These are phyloP conservation scores for Candida wancherniae DNA, from an alignment of 805 yeast genomes.

Conservation along the genomic window DNA sequence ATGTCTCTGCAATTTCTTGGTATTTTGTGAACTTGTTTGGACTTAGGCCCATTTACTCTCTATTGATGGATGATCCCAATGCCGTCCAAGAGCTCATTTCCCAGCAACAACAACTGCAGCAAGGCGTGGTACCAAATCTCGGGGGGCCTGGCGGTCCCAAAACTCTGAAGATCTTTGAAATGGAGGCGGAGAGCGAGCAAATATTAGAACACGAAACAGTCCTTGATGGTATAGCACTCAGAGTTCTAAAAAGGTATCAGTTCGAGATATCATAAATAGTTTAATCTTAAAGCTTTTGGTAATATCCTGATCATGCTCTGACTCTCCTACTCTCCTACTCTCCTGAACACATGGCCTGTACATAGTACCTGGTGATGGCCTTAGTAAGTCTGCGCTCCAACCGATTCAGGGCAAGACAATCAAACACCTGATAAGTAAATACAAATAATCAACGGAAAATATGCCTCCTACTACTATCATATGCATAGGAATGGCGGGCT, in stretches of 20 bases:
- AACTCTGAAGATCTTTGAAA: constrained; percentile 56
- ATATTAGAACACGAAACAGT: constrained; percentile 50
- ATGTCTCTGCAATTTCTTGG: constrained; percentile 95
- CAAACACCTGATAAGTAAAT: no score
- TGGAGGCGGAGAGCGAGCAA: constrained; percentile 71
- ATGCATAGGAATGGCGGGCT: constrained; percentile 53
- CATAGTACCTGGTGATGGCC: no score
- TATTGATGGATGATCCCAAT: constrained; percentile 53
- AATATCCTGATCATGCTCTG: no score
- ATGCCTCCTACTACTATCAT: constrained; percentile 31
- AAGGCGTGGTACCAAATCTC: constrained; percentile 35
- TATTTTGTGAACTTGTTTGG: constrained; percentile 87
- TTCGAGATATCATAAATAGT: no score
- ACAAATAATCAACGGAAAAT: background rate
- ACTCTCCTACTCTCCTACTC: no score
- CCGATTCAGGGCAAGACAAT: no score
- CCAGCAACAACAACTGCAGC: constrained; percentile 35
- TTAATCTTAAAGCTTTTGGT: no score
- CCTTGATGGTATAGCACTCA: constrained; percentile 49
- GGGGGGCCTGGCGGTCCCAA: constrained; percentile 60
- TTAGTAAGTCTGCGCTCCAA: no score
- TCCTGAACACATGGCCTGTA: no score
- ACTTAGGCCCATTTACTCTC: constrained; percentile 68
- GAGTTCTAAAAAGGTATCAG: constrained; percentile 10
- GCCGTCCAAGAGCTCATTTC: constrained; percentile 43